Conservation (phyloP, 371 early-diverging fungal genomes). For the Apophysomyces trapeziformis region DNA sequence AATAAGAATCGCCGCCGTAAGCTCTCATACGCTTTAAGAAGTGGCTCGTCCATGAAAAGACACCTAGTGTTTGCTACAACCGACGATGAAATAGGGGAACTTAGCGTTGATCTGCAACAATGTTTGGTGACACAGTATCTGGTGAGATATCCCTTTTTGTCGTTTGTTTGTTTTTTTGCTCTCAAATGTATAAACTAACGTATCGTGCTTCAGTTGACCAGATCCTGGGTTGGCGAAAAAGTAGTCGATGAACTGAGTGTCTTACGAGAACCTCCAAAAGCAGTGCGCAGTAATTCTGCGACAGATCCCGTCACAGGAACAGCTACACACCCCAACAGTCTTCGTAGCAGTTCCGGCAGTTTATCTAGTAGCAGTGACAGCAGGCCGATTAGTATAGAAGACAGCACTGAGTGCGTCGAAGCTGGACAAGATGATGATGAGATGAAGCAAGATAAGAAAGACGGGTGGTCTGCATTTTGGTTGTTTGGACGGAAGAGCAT, state of each 20-base stretch:
- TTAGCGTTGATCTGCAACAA: conserved; percentile 47
- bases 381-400: conserved; percentile 51
- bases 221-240: conserved; percentile 67
- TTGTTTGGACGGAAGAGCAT: conserved; percentile 51
- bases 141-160: conserved; percentile 21
- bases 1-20: conserved; percentile 55
- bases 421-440: conserved; percentile 17
- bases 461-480: conserved; percentile 32
- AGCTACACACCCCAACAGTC: conserved; percentile 27
- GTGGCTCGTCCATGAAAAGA: conserved; percentile 23
- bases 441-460: conserved; percentile 14
- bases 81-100: conserved; percentile 30
- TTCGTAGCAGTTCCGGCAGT: conserved; percentile 44
- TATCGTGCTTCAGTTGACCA: conserved; percentile 43
- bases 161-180: background rate
- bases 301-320: conserved; percentile 21
- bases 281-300: conserved; percentile 34
- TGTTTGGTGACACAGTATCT: conserved; percentile 72
- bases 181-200: background rate
- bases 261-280: conserved; percentile 67
- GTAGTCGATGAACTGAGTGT: conserved; percentile 77
- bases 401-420: conserved; percentile 20
- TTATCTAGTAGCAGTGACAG: conserved; percentile 30
- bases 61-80: conserved; percentile 31
- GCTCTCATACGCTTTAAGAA: conserved; percentile 40